phyloP scores from a whole-genome alignment of 2,329 filamentous ascomycete genomes.

The Leptographium procerum region DNA sequence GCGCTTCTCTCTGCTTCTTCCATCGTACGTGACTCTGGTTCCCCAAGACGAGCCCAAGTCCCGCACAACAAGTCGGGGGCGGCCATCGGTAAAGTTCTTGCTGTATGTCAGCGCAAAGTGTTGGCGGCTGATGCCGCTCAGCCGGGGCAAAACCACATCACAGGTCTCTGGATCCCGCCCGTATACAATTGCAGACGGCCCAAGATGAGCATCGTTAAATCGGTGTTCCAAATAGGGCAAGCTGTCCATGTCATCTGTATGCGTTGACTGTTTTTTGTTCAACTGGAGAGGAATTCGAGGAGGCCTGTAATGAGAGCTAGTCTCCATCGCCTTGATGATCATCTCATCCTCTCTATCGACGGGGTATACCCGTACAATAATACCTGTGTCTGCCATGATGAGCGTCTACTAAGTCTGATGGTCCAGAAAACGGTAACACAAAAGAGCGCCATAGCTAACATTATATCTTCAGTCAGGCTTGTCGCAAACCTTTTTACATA shows the following conservation, averaged over 20 bases:
- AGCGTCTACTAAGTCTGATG: not conserved
- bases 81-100: not conserved
- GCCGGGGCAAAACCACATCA: not conserved
- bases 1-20: not conserved
- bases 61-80: not conserved
- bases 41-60: not conserved
- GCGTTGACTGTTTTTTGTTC: too few species aligned
- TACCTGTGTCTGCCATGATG: not conserved
- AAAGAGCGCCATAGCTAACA: not conserved
- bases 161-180: not conserved
- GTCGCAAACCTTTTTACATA: not conserved
- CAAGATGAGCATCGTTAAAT: too few species aligned
- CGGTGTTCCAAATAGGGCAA: too few species aligned
- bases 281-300: too few species aligned
- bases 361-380: too few species aligned
- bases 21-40: not conserved
- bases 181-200: too few species aligned
- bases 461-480: not conserved
- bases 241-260: too few species aligned
- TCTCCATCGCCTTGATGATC: too few species aligned
- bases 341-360: too few species aligned
- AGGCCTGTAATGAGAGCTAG: too few species aligned
- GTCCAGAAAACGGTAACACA: not conserved
- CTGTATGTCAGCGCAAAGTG: not conserved
- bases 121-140: not conserved